Evolutionary conservation across 2,329 filamentous ascomycete species (phyloP), one percentile per base, ranked within the genome.

Genomic region (Fusarium paranaense): DNA sequence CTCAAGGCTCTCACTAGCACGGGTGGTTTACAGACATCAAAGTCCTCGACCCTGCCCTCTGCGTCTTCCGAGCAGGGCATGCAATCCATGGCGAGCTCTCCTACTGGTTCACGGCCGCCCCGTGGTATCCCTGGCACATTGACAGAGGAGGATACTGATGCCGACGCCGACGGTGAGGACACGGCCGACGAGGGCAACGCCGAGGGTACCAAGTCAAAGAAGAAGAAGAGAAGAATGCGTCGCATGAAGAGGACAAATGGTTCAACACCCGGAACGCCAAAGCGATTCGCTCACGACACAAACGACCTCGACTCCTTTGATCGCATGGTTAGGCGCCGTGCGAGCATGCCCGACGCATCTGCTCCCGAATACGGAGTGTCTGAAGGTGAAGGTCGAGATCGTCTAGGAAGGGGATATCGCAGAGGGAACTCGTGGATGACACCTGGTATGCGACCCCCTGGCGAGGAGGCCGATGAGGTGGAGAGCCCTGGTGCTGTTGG

Each of bases 91-190:
- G 77, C 84, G 6, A 86, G 82, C 72, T 89, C 89, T 13, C 89
- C 90, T 3, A 85, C 84, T 2, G 78, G 82, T 8, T 78, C 82
- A 2, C 85, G 87, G 42, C 78, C 82, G 25, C 83, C 85, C 33
- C 84, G 86, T 56, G 85, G 86, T 66, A 85, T 90, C 72, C 88
- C 88, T 11, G 85, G 87, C 22, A 90, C 87, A 1, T 81, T 91
- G 64, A 82, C 85, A 47, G 88, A 90, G 73, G 87, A 88, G 66
- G 80, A 83, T 68, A 81, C 81, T 10, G 83, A 86, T 50, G 85
- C 85, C 30, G 88, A 89, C 68, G 88, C 93, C 1, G 94, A 97
- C 81, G 94, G 92, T 2, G 95, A 97, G 80, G 94, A 97, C 80
- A 97, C 95, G 52, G 94, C 92, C 0, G 94, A 95, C 62, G 95